Base-by-base conservation (phyloP, 768 basidiomycete species). In the Omphalotus guepiniiformis region DNA sequence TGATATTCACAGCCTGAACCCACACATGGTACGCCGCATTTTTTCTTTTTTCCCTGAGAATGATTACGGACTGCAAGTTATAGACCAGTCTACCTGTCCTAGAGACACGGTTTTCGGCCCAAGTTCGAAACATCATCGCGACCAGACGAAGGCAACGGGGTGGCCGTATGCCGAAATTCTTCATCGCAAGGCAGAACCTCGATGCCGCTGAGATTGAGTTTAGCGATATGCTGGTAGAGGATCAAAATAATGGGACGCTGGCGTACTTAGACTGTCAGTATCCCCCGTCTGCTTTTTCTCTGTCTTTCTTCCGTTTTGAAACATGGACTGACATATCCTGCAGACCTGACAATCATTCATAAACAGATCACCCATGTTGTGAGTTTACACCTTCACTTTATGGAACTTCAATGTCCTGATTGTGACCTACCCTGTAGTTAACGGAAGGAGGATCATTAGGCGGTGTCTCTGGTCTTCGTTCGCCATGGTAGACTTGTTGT, bases 151-250 rank as follows among this genome's bases (percentile, higher is more conserved):
- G 67, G 2, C 75, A 82, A 49, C 75, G 84, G 26, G 73, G 76
- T 13, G 74, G 80, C 3, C 62, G 70, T 2, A 56, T 63, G 27
- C 70, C 74, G 6, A 87, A 82, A 60, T 71, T 93, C 55, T 67
- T 81, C 28, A 74, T 98, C 22, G 89, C 90, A 0, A 79, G 96
- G 7, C 96, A 98, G 62, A 91, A 96, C 60, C 72, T 93, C 62
- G 96, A 99, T 59, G 95, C 81, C 11, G 71, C 81, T 42, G 95
- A 99, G 69, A 79, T 98, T 37, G 96, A 98, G 64, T 97, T 95
- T 58, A 88, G 88, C 53, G 96, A 99, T 67, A 88, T 96, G 88
- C 75, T 99, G 11, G 83, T 96, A 21, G 96, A 99, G 70, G 96
- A 99, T 66, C 80, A 86, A 63, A 99, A 99, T 60, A 96, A 95